Conservation (phyloP, 306 rosid species). For the Corylus heterophylla region DNA sequence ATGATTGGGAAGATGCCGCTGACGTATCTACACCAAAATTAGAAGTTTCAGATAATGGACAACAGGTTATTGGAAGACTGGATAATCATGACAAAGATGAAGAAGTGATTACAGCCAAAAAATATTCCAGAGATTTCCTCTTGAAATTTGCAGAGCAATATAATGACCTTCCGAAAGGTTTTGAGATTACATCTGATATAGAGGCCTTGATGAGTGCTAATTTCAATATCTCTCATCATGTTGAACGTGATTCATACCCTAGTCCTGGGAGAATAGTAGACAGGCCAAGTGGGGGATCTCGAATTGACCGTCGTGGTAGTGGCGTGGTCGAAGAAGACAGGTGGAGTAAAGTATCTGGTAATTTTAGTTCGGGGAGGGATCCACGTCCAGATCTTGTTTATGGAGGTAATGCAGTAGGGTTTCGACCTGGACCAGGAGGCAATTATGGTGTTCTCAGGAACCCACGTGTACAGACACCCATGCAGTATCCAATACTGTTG, state of each 20-base stretch:
- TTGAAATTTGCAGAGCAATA: conserved; percentile 67
- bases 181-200: conserved; percentile 51
- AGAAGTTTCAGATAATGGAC: conserved; percentile 47
- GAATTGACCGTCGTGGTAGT: conserved; percentile 76
- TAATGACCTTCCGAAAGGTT: conserved; percentile 62
- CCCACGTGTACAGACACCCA: conserved; percentile 59
- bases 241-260: conserved; percentile 63
- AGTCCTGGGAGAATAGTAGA: conserved; percentile 74
- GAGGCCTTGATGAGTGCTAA: conserved; percentile 42
- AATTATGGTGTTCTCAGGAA: conserved; percentile 71
- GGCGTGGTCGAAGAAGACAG: conserved; percentile 67
- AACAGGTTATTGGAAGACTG: conserved; percentile 19
- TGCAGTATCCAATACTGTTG: conserved; percentile 55
- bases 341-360: conserved; percentile 55
- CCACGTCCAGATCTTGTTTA: conserved; percentile 45
- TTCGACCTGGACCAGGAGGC: conserved; percentile 68
- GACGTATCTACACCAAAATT: conserved; percentile 74
- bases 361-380: conserved; percentile 57
- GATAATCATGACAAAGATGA: conserved; percentile 38
- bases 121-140: conserved; percentile 88
- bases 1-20: conserved; percentile 98
- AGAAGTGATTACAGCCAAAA: conserved; percentile 46
- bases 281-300: conserved; percentile 52
- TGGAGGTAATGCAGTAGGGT: conserved; percentile 51
- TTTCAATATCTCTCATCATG: conserved; percentile 37